Conservation (phyloP, 768 basidiomycete genomes). For the Macrolepiota dolichaula region DNA sequence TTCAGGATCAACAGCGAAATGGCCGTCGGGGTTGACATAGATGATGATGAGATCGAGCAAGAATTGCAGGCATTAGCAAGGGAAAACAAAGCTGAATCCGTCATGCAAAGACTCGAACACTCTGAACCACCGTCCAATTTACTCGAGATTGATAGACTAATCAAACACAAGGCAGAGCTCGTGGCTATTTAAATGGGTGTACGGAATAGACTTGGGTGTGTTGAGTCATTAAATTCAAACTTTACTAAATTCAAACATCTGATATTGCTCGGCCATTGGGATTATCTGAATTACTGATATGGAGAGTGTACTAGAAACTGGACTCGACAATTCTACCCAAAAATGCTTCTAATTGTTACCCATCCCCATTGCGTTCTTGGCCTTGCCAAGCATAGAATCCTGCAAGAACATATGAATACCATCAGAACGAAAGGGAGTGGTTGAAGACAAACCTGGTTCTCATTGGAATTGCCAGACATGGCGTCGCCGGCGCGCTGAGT, state of each 20-base stretch:
- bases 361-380: slow-evolving; percentile 50
- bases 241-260: background rate
- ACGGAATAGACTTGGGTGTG: too few species aligned
- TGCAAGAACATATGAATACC: slow-evolving; percentile 10
- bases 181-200: too few species aligned
- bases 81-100: slow-evolving; percentile 25
- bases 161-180: too few species aligned
- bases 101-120: slow-evolving; percentile 9
- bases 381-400: slow-evolving; percentile 45
- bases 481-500: slow-evolving; percentile 48
- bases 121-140: background rate
- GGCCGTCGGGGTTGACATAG: slow-evolving; percentile 49
- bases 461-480: slow-evolving; percentile 44
- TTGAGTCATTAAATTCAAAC: too few species aligned
- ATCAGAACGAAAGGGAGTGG: background rate
- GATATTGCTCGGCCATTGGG: background rate
- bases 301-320: too few species aligned
- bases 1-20: slow-evolving; percentile 66
- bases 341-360: too few species aligned
- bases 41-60: slow-evolving; percentile 50
- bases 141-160: background rate
- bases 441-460: slow-evolving; percentile 33
- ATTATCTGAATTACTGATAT: too few species aligned
- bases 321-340: too few species aligned
- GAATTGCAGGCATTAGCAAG: slow-evolving; percentile 57